Percentiles rank a stretch among this genome's conserved stretches.
phyloP scores from a whole-genome alignment of 2,329 filamentous ascomycete genomes.

The Hymenoscyphus scutula region DNA sequence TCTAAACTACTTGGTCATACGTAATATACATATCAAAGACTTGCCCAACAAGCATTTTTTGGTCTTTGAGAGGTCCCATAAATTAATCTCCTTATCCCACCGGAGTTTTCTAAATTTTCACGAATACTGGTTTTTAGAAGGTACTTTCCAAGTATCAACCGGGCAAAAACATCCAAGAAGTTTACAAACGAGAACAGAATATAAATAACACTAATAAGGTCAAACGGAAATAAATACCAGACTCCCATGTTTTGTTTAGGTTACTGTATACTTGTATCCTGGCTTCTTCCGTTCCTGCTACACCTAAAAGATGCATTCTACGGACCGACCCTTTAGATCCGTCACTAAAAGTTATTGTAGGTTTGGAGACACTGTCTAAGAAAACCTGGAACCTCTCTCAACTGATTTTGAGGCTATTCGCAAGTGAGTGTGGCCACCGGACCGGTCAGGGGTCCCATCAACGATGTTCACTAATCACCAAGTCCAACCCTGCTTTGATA shows the following conservation, averaged over 20 bases:
- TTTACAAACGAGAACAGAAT: not conserved
- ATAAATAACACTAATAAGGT: not conserved
- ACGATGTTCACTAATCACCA: constrained; percentile 2
- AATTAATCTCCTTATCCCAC: too few relatives aligned
- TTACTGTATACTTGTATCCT: not conserved
- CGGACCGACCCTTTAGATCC: not conserved
- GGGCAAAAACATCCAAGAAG: not conserved
- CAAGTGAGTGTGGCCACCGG: not conserved
- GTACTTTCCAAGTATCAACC: too few relatives aligned
- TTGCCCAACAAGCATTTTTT: not conserved
- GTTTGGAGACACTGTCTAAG: not conserved
- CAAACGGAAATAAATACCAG: too few relatives aligned
- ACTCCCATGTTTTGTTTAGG: not conserved
- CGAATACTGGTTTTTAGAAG: too few relatives aligned
- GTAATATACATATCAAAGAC: too few relatives aligned
- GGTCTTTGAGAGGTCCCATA: too few relatives aligned
- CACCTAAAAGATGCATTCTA: not conserved
- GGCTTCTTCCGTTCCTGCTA: not conserved
- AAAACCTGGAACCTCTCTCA: not conserved
- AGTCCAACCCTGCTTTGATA: not conserved
- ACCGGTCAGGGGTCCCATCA: not conserved
- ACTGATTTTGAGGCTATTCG: not conserved
- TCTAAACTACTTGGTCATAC: not conserved
- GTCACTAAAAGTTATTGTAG: not conserved
- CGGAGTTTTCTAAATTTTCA: too few relatives aligned